Evolutionary conservation across 139 green algal species (phyloP).

Genomic region (Ettlia oleoabundans): DNA sequence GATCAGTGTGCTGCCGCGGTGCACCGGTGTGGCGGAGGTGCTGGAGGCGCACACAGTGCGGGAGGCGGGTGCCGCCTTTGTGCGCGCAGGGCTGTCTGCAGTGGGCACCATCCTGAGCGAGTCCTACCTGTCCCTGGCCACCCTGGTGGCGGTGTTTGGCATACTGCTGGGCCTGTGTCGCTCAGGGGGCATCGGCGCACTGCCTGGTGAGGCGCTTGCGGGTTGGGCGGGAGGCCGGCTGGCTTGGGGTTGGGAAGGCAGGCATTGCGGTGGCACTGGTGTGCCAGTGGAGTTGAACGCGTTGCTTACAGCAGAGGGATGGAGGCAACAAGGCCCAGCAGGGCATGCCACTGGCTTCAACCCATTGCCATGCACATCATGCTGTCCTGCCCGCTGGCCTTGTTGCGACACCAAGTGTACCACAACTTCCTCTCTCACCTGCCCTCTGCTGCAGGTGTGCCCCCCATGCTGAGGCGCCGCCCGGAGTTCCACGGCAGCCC

Average conservation of each 20-base stretch:
- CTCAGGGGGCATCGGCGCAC: slow-evolving; percentile 63
- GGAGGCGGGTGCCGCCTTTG: slow-evolving; percentile 33
- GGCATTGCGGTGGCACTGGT: no score
- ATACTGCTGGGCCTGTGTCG: slow-evolving; percentile 63
- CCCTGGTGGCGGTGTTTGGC: slow-evolving; percentile 31
- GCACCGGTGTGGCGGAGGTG: slow-evolving; percentile 50
- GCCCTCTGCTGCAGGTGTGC: slow-evolving; percentile 10
- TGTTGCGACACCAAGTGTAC: no score
- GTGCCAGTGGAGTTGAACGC: no score
- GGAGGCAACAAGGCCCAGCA: no score
- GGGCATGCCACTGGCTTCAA: no score
- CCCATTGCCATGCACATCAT: no score
- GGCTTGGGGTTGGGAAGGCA: no score
- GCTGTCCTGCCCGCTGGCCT: no score
- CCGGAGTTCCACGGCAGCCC: slow-evolving; percentile 35
- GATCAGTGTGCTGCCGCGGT: slow-evolving; percentile 81
- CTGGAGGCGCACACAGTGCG: slow-evolving; percentile 55
- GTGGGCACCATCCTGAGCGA: slow-evolving; percentile 59
- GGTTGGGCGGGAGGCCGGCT: no score
- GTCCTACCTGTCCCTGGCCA: slow-evolving; percentile 64
- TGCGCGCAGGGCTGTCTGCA: slow-evolving; percentile 31
- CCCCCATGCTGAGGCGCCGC: slow-evolving; percentile 12
- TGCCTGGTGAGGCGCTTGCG: slow-evolving; percentile 32
- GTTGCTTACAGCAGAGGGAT: no score
- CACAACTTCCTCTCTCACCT: background rate